A percentile compares a stretch with the other conserved stretches of the same genome.
phyloP scores from a whole-genome alignment of 179 eudicot species.

The Silene coronaria region DNA sequence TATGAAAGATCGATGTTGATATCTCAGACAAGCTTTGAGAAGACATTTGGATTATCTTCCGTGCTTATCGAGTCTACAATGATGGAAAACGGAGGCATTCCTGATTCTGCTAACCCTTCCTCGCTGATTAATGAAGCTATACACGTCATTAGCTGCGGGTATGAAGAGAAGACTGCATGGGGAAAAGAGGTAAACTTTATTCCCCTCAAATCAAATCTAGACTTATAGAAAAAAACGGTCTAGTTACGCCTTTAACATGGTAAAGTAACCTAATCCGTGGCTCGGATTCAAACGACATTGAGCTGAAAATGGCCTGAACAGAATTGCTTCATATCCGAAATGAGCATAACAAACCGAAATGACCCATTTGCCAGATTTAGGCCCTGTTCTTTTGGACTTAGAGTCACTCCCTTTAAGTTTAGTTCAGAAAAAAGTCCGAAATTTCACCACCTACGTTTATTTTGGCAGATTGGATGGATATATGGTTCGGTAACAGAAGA shows the following conservation, averaged over 20 bases:
- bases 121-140: slow-evolving; percentile 46
- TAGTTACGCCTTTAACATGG: no score
- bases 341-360: no score
- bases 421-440: no score
- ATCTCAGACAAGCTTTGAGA: slow-evolving; percentile 52
- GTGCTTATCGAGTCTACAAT: slow-evolving; percentile 48
- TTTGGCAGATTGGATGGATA: slow-evolving; percentile 48
- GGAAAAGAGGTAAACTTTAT: slow-evolving; percentile 38
- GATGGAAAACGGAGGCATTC: slow-evolving; percentile 47
- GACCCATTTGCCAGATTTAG: background rate
- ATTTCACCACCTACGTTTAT: background rate
- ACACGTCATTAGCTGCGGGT: slow-evolving; percentile 50
- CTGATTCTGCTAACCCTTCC: slow-evolving; percentile 39
- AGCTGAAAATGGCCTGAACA: no score
- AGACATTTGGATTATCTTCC: slow-evolving; percentile 46
- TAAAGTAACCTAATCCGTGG: no score
- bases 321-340: no score
- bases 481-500: slow-evolving; percentile 52
- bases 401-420: no score
- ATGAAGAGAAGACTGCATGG: slow-evolving; percentile 54
- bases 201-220: background rate
- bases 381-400: no score
- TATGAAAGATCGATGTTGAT: slow-evolving; percentile 49
- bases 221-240: background rate
- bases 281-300: no score